A percentile compares a stretch with the other conserved stretches of the same genome.
Evolutionary conservation across 495 filamentous ascomycete genomes (phyloP).

Genomic region (Penicillium psychrofluorescens): DNA sequence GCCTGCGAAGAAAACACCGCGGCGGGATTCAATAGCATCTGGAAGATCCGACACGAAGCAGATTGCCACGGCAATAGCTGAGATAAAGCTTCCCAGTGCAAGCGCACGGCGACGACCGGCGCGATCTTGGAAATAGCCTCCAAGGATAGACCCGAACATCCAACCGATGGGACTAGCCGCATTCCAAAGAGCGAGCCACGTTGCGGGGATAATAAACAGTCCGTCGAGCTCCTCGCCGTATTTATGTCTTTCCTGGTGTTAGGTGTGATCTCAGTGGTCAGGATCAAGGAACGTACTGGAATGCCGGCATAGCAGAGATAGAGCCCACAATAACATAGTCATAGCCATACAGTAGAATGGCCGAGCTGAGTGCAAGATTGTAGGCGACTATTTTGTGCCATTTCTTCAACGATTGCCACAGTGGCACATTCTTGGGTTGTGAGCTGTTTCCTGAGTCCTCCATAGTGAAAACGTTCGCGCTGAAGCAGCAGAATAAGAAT

Average conservation of each 20-base stretch:
- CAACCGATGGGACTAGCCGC: constrained; percentile 31
- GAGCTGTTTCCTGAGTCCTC: background rate
- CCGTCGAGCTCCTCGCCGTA: constrained; percentile 24
- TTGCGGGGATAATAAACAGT: constrained; percentile 36
- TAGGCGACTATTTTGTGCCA: constrained; percentile 19
- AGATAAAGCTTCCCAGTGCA: constrained; percentile 25
- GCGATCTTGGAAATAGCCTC: constrained; percentile 34
- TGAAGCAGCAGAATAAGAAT: too few species aligned
- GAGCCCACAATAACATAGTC: constrained; percentile 42
- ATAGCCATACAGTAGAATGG: constrained; percentile 40
- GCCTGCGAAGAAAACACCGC: constrained; percentile 23
- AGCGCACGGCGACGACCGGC: constrained; percentile 31
- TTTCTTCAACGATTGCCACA: constrained; percentile 14
- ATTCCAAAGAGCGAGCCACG: constrained; percentile 42
- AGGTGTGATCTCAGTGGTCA: background rate
- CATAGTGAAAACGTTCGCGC: too few species aligned
- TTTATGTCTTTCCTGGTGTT: constrained; percentile 14
- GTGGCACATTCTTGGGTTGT: constrained; percentile 2
- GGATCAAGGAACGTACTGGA: constrained; percentile 19
- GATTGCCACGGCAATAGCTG: constrained; percentile 30
- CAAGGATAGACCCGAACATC: constrained; percentile 31
- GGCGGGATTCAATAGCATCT: constrained; percentile 14
- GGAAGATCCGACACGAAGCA: constrained; percentile 25
- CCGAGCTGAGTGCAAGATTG: constrained; percentile 22
- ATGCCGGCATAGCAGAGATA: constrained; percentile 37